phyloP scores from a whole-genome alignment of 2,329 filamentous ascomycete genomes.

The Lecanosticta acicola region DNA sequence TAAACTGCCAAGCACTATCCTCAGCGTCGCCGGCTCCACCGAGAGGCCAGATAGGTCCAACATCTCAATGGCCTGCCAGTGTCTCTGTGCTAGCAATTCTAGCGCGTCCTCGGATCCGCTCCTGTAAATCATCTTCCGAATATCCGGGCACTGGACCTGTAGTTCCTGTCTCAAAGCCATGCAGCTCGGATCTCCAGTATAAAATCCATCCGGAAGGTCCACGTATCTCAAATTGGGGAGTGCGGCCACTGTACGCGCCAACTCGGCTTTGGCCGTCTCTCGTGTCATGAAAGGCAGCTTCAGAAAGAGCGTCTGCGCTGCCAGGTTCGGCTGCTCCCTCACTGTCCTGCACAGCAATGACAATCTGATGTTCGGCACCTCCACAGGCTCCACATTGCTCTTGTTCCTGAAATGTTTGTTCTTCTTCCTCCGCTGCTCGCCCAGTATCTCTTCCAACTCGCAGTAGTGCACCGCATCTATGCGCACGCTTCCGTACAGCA shows the following conservation, averaged over 20 bases:
- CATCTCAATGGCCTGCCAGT: slow-evolving; percentile 66
- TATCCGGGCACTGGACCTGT: slow-evolving; percentile 72
- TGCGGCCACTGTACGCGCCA: slow-evolving; percentile 79
- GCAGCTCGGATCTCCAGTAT: slow-evolving; percentile 70
- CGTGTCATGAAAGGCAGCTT: slow-evolving; percentile 94
- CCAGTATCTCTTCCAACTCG: slow-evolving; percentile 73
- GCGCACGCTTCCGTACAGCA: slow-evolving; percentile 75
- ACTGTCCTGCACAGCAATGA: slow-evolving; percentile 75
- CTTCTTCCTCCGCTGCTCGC: slow-evolving; percentile 65
- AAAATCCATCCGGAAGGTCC: slow-evolving; percentile 85
- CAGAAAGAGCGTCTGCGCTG: slow-evolving; percentile 66
- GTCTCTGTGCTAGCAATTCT: slow-evolving; percentile 60
- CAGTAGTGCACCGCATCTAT: slow-evolving; percentile 96
- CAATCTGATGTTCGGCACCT: slow-evolving; percentile 70
- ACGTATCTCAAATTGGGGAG: slow-evolving; percentile 81
- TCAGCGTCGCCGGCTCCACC: slow-evolving; percentile 64
- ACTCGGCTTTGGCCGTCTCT: slow-evolving; percentile 75
- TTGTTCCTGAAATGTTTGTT: slow-evolving; percentile 47
- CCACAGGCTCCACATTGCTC: slow-evolving; percentile 70
- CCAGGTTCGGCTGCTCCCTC: slow-evolving; percentile 67
- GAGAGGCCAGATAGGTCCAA: slow-evolving; percentile 64
- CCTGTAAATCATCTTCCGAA: slow-evolving; percentile 84
- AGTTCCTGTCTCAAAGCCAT: slow-evolving; percentile 75
- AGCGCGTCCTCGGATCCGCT: slow-evolving; percentile 73
- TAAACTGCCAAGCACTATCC: slow-evolving; percentile 65